These are phyloP conservation scores for Hysterangium stoloniferum DNA, from an alignment of 768 basidiomycete genomes.

Conservation along the genomic window DNA sequence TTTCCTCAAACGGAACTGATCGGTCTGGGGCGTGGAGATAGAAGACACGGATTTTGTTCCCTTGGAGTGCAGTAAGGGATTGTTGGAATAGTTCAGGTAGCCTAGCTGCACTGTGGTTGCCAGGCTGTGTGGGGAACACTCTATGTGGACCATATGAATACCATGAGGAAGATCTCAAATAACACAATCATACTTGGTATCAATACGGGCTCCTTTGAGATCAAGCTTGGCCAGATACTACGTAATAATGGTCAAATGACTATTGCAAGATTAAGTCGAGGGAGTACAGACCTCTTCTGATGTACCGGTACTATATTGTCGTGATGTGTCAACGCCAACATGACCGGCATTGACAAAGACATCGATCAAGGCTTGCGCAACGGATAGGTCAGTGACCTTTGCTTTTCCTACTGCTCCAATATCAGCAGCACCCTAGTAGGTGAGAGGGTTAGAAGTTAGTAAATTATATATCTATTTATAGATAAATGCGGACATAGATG, in stretches of 20 bases:
- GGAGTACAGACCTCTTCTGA: constrained; percentile 38
- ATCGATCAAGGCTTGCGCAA: constrained; percentile 39
- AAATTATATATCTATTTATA: too few relatives aligned
- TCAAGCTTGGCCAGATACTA: constrained; percentile 36
- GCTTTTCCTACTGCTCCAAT: too few relatives aligned
- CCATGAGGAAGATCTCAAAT: neutral
- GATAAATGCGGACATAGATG: too few relatives aligned
- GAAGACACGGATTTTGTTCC: constrained; percentile 40
- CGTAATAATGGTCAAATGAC: neutral
- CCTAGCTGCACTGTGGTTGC: constrained; percentile 33
- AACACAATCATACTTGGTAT: constrained; percentile 35
- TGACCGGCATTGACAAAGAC: constrained; percentile 35
- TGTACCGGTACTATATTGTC: constrained; percentile 34
- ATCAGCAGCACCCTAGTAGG: too few relatives aligned
- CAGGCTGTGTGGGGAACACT: constrained; percentile 33
- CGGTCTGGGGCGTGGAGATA: constrained; percentile 59
- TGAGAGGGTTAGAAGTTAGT: too few relatives aligned
- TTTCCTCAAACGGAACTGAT: constrained; percentile 48
- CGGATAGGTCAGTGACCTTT: constrained; percentile 24
- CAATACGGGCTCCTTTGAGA: constrained; percentile 32
- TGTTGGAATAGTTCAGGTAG: constrained; percentile 38
- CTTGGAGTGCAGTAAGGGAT: constrained; percentile 39
- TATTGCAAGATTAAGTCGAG: neutral
- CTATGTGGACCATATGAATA: constrained; percentile 17
- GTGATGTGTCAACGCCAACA: constrained; percentile 43